Percentiles rank a stretch among this genome's conserved stretches.
phyloP scores from a whole-genome alignment of 805 yeast species.

The Barnettozyma californica region DNA sequence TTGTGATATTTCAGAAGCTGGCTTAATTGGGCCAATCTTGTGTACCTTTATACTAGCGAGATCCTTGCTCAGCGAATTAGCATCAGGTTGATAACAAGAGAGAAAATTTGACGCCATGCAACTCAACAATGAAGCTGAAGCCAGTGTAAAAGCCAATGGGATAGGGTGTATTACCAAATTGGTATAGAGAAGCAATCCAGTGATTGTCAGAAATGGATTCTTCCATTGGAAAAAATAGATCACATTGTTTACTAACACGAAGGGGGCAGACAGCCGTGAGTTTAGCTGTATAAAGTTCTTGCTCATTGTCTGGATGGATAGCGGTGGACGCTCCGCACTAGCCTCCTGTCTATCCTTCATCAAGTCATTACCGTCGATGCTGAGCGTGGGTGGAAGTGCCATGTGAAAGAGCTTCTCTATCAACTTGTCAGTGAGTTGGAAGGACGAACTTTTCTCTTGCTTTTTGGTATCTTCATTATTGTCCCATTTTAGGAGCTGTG shows the following conservation, averaged over 20 bases:
- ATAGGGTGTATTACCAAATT: constrained; percentile 58
- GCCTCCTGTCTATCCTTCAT: constrained; percentile 51
- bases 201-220: constrained; percentile 55
- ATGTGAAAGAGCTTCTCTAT: constrained; percentile 66
- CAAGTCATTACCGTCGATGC: constrained; percentile 34
- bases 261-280: constrained; percentile 57
- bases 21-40: constrained; percentile 31
- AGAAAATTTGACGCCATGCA: constrained; percentile 66
- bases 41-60: background rate
- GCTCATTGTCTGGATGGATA: constrained; percentile 67
- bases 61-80: background rate
- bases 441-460: background rate
- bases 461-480: constrained; percentile 6
- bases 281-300: constrained; percentile 59
- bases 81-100: constrained; percentile 61
- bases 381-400: constrained; percentile 63
- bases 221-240: constrained; percentile 59
- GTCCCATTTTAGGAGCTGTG: constrained; percentile 28
- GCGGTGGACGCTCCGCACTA: constrained; percentile 60
- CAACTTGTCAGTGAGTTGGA: constrained; percentile 55
- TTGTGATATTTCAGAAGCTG: constrained; percentile 71
- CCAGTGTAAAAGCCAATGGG: constrained; percentile 35
- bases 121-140: constrained; percentile 52
- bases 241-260: constrained; percentile 52
- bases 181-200: constrained; percentile 45